Base-by-base conservation (phyloP, 1,139 yeast genomes). In the Candida neerlandica region DNA sequence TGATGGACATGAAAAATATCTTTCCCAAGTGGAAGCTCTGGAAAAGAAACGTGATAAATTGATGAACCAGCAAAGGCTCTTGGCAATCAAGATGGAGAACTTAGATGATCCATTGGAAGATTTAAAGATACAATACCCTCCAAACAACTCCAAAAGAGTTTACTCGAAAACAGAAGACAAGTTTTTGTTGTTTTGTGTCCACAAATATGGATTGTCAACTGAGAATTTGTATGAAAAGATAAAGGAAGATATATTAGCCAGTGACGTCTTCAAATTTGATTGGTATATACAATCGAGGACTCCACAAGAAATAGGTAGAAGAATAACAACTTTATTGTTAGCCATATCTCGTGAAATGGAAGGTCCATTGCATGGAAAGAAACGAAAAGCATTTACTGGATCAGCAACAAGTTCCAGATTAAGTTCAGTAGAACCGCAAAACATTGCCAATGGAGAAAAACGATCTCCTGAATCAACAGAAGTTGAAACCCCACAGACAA, bases 271-370 rank as follows among this genome's bases (percentile, higher is more conserved):
- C 71, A 79, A 81, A 46, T 94, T 90, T 64, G 96, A 94, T 61
- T 94, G 96, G 95, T 94, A 85, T 64, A 81, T 94, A 63, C 75
- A 81, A 54, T 88, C 97, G 0, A 78, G 99, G 58, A 86, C 96
- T 0, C 83, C 96, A 0, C 86, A 84, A 54, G 99, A 94, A 61
- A 63, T 94, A 42, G 84, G 90, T 7, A 80, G 97, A 64, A 80
- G 99, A 59, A 83, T 91, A 41, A 84, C 82, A 46, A 91, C 98
- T 0, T 71, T 94, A 49, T 68, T 94, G 44, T 73, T 90, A 33
- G 88, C 96, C 4, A 78, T 94, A 23, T 82, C 90, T 0, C 81
- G 92, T 60, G 98, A 94, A 59, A 77, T 78, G 54, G 97, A 89
- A 54, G 88, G 88, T 0, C 85, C 86, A 1, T 77, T 72, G 39